Conservation (phyloP, 768 basidiomycete genomes). For the Filobasidium floriforme region DNA sequence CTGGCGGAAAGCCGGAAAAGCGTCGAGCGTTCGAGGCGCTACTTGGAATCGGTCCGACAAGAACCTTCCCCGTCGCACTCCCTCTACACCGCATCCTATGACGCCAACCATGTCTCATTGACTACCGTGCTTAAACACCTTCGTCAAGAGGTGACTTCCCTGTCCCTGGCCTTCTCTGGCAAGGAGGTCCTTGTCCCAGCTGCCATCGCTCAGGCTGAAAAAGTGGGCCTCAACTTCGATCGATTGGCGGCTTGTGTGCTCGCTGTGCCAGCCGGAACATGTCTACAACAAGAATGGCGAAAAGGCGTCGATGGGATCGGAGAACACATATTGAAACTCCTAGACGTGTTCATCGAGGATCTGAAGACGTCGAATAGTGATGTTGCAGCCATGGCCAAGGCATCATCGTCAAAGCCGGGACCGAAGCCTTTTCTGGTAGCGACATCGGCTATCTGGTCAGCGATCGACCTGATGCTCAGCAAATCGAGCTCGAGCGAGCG, state of each 20-base stretch:
- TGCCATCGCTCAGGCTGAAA: conserved; percentile 7
- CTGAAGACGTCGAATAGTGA: conserved; percentile 3
- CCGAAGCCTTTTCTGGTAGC: conserved; percentile 7
- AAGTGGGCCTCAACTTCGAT: conserved; percentile 10
- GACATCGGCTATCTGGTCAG: conserved; percentile 19
- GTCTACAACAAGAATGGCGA: conserved; percentile 19
- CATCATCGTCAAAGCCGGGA: conserved; percentile 11
- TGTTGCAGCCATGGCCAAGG: neutral
- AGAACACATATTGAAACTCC: conserved; percentile 8
- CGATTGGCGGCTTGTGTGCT: conserved; percentile 16
- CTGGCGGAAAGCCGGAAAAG: neutral
- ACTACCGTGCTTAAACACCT: conserved; percentile 21
- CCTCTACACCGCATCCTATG: neutral
- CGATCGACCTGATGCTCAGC: conserved; percentile 15
- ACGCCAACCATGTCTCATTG: conserved; percentile 10
- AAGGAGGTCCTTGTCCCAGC: conserved; percentile 14
- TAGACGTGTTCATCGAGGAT: conserved; percentile 1
- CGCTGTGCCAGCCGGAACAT: conserved; percentile 6
- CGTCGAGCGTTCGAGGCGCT: neutral
- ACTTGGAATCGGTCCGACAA: neutral
- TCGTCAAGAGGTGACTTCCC: conserved; percentile 19
- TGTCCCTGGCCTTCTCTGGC: conserved; percentile 22
- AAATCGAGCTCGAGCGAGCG: conserved; percentile 11
- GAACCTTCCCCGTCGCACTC: neutral
- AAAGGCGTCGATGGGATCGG: conserved; percentile 12